phyloP scores from a whole-genome alignment of 441 rosid genomes.

The Melastoma candidum region DNA sequence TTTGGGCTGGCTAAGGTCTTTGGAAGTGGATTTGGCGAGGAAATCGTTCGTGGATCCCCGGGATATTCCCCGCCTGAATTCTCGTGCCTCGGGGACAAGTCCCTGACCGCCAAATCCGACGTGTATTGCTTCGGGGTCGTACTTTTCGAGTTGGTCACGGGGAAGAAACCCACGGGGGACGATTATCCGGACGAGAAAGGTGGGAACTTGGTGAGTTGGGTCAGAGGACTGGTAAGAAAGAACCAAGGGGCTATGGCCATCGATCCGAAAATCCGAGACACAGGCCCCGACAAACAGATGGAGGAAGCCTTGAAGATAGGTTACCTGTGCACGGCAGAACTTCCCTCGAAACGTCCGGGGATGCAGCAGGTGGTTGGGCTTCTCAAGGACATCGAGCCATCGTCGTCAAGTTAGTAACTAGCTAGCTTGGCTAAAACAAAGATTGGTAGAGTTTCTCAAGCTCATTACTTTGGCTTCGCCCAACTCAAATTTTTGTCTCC shows the following conservation, averaged over 20 bases:
- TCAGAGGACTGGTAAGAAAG: constrained; percentile 59
- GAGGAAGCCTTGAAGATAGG: constrained; percentile 89
- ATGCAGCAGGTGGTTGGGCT: constrained; percentile 97
- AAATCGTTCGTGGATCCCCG: constrained; percentile 56
- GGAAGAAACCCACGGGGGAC: constrained; percentile 63
- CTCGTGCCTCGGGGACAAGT: constrained; percentile 40
- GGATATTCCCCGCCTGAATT: constrained; percentile 82
- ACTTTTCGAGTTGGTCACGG: constrained; percentile 73
- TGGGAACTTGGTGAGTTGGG: constrained; percentile 57
- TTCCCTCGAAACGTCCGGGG: constrained; percentile 78
- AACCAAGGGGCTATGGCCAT: constrained; percentile 49
- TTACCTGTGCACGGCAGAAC: constrained; percentile 80
- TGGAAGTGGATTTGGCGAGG: constrained; percentile 70
- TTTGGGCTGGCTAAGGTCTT: constrained; percentile 78
- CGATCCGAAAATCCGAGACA: constrained; percentile 64
- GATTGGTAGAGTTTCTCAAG: too few relatives aligned
- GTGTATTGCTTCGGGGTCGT: constrained; percentile 92
- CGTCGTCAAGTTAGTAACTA: too few relatives aligned
- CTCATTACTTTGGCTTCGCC: too few relatives aligned
- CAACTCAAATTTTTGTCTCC: too few relatives aligned
- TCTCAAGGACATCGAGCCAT: constrained; percentile 74
- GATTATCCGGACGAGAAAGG: constrained; percentile 59
- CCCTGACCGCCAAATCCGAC: constrained; percentile 70
- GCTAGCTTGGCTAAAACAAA: too few relatives aligned
- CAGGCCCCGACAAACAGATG: constrained; percentile 55